Evolutionary conservation across 352 stramenopile species (phyloP).

Genomic region (Pythium aristosporum): DNA sequence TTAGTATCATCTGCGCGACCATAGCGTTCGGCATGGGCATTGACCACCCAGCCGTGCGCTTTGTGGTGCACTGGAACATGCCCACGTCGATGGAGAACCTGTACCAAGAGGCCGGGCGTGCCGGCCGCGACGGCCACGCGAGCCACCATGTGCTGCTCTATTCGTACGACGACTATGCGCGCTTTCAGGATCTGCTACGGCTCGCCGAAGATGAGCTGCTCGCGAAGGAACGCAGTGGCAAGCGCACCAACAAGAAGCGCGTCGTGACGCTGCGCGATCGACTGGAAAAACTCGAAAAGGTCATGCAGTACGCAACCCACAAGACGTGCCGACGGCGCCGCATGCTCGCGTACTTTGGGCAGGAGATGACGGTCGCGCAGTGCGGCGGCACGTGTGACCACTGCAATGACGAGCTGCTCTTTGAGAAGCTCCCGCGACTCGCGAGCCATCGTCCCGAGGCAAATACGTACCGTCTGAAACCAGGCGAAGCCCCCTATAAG

Average conservation of each 20-base stretch:
- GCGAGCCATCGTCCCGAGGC: constrained; percentile 14
- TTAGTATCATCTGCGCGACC: constrained; percentile 88
- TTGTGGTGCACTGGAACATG: constrained; percentile 89
- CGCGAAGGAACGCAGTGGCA: constrained; percentile 29
- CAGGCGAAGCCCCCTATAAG: constrained; percentile 5
- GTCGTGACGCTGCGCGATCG: constrained; percentile 19
- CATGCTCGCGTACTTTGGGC: constrained; percentile 56
- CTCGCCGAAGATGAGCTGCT: constrained; percentile 13
- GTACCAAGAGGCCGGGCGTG: constrained; percentile 96
- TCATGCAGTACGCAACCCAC: constrained; percentile 43
- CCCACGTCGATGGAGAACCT: constrained; percentile 94
- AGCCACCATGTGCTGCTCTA: constrained; percentile 89
- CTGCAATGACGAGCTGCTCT: constrained; percentile 45
- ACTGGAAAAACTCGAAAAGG: constrained; percentile 37
- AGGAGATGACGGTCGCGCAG: constrained; percentile 41
- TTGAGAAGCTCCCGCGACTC: constrained; percentile 16
- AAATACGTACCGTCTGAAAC: constrained; percentile 2
- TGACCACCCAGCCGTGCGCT: constrained; percentile 88
- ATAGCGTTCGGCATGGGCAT: constrained; percentile 94
- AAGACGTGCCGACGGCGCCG: constrained; percentile 53
- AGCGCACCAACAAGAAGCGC: constrained; percentile 21
- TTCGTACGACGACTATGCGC: constrained; percentile 42
- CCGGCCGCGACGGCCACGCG: constrained; percentile 90
- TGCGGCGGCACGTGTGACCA: constrained; percentile 56
- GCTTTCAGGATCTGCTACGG: constrained; percentile 45